These are phyloP conservation scores for Leccinum pachyderme DNA, from an alignment of 1,284 basidiomycete species.

Conservation along the genomic window DNA sequence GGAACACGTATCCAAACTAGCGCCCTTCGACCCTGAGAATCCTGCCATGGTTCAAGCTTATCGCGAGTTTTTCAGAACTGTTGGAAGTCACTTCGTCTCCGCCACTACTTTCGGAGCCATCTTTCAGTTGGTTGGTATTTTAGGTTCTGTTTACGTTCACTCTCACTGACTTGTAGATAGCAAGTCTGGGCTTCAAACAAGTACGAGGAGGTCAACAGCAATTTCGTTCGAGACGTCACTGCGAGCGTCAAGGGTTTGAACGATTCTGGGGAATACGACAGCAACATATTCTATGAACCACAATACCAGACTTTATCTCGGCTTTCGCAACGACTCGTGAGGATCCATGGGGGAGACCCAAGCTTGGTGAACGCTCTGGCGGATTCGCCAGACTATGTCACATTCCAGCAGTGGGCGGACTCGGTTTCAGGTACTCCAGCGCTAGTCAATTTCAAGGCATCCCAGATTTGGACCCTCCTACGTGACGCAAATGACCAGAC, in stretches of 20 bases:
- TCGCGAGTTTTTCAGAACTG: neutral
- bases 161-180: neutral
- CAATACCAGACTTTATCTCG: neutral
- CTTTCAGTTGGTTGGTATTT: neutral
- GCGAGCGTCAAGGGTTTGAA: neutral
- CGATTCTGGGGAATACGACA: neutral
- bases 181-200: neutral
- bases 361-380: neutral
- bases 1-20: neutral
- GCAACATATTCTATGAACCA: neutral
- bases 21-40: neutral
- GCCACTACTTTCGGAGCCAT: neutral
- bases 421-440: neutral
- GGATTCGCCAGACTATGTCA: neutral
- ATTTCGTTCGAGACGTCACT: neutral
- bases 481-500: neutral
- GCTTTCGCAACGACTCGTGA: neutral
- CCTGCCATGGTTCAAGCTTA: neutral
- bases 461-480: neutral
- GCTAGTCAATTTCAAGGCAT: neutral
- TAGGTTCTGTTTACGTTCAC: neutral
- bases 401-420: neutral
- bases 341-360: neutral
- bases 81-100: neutral
- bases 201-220: neutral